Evolutionary conservation across 768 basidiomycete species (phyloP), one percentile per base, ranked within the genome.

Genomic region (Royoungia palumana): DNA sequence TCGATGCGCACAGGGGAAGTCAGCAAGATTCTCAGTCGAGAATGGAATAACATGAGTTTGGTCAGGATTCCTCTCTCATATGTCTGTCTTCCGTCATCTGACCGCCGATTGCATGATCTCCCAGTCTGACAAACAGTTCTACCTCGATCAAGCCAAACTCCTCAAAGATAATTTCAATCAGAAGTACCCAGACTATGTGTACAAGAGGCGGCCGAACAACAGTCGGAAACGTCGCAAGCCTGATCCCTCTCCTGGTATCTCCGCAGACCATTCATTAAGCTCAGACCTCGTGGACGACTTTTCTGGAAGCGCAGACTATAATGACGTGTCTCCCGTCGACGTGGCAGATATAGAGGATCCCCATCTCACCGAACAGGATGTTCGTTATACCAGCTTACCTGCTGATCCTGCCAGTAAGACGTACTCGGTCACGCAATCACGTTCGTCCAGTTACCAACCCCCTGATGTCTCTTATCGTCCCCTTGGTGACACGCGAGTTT

Each of bases 1-100:
- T 80, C 87, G 38, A 85, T 93, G 87, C 83, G 90, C 35, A 93
- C 90, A 0, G 90, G 90, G 14, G 90, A 93, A 60, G 89, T 93
- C 46, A 87, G 85, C 73, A 93, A 93, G 70, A 82, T 93, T 46
- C 73, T 93, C 53, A 86, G 83, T 70, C 85, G 83, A 50, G 90
- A 93, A 69, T 93, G 90, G 90, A 87, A 81, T 52, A 66, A 77
- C 28, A 92, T 93, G 89, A 72, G 73, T 35, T 69, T 83, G 71
- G 90, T 87, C 58, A 72, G 76, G 71, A 40, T 45, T 30, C 35
- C 13, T 4, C 30, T 49, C 40, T 36, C 50, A n/a, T 35, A 39
- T 24, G 22, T 35, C 19, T 37, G 35, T 50, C 41, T 19, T 38
- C 45, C 13, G 20, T 49, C 45, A 38, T 37, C 62, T 64, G 43